Percentiles rank a stretch among this genome's conserved stretches.
phyloP scores from a whole-genome alignment of 805 yeast species.

The Metschnikowia cerradonensis region DNA sequence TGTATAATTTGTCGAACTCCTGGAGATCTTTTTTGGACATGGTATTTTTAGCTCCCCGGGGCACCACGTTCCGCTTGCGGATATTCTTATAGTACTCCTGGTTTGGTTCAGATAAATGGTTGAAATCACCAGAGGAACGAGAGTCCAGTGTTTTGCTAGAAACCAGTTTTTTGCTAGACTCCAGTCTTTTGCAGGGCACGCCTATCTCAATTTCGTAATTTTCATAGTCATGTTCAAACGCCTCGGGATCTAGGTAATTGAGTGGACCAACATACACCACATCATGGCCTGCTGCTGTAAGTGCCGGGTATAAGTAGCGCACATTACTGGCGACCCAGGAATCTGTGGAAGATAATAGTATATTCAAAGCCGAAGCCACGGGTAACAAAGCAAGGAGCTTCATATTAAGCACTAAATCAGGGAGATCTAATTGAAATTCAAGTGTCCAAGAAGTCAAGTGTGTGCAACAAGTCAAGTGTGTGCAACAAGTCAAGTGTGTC shows the following conservation, averaged over 20 bases:
- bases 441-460: too few relatives aligned
- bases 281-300: conserved; percentile 28
- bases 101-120: conserved; percentile 29
- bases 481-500: too few relatives aligned
- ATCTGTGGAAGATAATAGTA: conserved; percentile 31
- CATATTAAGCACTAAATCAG: not conserved
- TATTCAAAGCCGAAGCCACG: conserved; percentile 21
- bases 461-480: too few relatives aligned
- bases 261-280: conserved; percentile 33
- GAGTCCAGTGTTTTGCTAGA: not conserved
- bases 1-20: not conserved
- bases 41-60: conserved; percentile 22
- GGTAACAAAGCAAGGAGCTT: conserved; percentile 3
- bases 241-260: conserved; percentile 11
- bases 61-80: conserved; percentile 12
- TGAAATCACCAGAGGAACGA: conserved; percentile 25
- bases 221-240: not conserved
- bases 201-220: conserved; percentile 15
- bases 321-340: conserved; percentile 37
- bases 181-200: not conserved
- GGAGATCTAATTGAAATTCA: not conserved
- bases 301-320: conserved; percentile 25
- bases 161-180: too few relatives aligned
- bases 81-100: conserved; percentile 27
- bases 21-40: conserved; percentile 7